Percentiles rank a stretch among this genome's conserved stretches.
These are phyloP conservation scores for Eutrema japonicum DNA, from an alignment of 345 rosid species.

Conservation along the genomic window DNA sequence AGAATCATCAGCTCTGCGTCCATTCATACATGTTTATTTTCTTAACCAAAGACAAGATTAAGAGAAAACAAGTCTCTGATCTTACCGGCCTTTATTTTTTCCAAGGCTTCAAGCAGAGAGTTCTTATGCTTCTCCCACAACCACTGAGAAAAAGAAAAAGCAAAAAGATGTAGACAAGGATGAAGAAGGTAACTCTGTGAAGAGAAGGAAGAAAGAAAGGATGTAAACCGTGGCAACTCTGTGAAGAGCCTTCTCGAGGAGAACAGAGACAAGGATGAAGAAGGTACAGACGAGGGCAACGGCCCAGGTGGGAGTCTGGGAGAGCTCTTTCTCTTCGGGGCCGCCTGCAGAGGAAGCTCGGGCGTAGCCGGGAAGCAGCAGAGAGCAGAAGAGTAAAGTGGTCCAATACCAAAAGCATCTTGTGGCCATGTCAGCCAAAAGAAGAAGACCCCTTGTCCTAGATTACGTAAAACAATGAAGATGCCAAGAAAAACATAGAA, in stretches of 20 bases:
- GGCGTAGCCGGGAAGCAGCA: constrained; percentile 1
- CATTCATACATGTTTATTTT: neutral
- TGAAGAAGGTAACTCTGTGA: too few relatives aligned
- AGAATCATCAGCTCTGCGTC: constrained; percentile 76
- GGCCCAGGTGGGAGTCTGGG: constrained; percentile 89
- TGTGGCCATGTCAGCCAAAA: constrained; percentile 24
- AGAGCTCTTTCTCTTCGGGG: constrained; percentile 52
- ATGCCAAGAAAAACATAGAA: constrained; percentile 5
- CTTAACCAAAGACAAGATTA: constrained; percentile 10
- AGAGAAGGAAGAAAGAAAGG: neutral
- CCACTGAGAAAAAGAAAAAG: constrained; percentile 52
- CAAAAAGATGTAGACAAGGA: neutral
- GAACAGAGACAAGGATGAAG: constrained; percentile 70
- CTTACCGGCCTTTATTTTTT: constrained; percentile 79
- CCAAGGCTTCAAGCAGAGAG: constrained; percentile 77
- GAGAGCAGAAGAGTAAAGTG: constrained; percentile 19
- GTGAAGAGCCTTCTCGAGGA: constrained; percentile 69
- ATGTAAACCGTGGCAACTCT: constrained; percentile 58
- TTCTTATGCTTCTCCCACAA: constrained; percentile 73
- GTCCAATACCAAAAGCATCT: constrained; percentile 27
- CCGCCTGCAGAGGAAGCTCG: constrained; percentile 30
- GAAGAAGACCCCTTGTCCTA: constrained; percentile 10
- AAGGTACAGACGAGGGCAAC: constrained; percentile 74
- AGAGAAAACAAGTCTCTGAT: constrained; percentile 13
- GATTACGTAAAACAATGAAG: constrained; percentile 3